These are phyloP conservation scores for Fusarium sterilihyphosum DNA, from an alignment of 2,329 filamentous ascomycete species.

Conservation along the genomic window DNA sequence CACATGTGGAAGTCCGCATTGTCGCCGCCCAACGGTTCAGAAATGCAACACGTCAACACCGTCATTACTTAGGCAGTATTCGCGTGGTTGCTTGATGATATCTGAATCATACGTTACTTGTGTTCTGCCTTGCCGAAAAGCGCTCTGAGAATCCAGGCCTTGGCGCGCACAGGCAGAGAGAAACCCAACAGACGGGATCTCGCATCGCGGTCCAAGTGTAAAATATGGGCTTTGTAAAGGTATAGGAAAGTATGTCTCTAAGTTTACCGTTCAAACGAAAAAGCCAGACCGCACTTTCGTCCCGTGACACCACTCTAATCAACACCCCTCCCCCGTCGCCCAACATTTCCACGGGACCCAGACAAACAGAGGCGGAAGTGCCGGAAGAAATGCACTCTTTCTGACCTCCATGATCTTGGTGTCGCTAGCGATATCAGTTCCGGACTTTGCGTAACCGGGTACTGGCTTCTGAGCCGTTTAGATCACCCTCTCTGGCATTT, in stretches of 20 bases:
- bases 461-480: neutral
- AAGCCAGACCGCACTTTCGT: neutral
- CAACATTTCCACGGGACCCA: neutral
- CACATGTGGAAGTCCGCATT: neutral
- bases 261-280: no score
- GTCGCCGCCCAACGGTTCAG: neutral
- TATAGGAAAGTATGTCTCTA: neutral
- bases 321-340: neutral
- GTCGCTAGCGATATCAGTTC: neutral
- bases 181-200: neutral
- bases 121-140: neutral
- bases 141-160: rapidly evolving
- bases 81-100: neutral
- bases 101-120: neutral
- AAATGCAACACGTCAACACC: neutral
- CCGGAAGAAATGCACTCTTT: neutral
- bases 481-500: no score
- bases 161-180: rapidly evolving
- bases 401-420: neutral
- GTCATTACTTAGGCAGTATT: rapidly evolving
- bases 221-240: neutral
- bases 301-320: neutral
- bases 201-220: neutral
- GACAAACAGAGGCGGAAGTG: neutral
- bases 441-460: neutral